These are phyloP conservation scores for Dactylonectria estremocensis DNA, from an alignment of 2,329 filamentous ascomycete species.

Conservation along the genomic window DNA sequence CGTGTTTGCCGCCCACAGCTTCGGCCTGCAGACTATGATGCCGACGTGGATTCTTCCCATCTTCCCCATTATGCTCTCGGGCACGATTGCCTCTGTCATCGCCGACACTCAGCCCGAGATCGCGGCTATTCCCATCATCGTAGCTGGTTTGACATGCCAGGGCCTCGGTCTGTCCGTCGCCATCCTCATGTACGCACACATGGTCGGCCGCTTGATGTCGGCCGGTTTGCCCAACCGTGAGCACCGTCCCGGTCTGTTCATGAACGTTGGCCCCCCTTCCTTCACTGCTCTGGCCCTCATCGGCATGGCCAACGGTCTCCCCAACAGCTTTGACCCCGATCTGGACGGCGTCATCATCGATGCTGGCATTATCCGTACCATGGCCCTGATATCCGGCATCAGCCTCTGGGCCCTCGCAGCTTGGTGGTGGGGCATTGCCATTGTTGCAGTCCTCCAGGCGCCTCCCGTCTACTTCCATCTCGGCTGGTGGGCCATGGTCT, in stretches of 20 bases:
- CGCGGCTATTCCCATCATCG: constrained; percentile 73
- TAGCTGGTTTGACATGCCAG: constrained; percentile 77
- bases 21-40: constrained; percentile 77
- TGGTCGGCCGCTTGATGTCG: constrained; percentile 78
- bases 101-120: constrained; percentile 71
- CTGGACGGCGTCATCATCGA: constrained; percentile 58
- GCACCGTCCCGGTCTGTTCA: constrained; percentile 79
- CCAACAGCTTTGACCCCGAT: constrained; percentile 60
- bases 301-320: constrained; percentile 69
- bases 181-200: constrained; percentile 80
- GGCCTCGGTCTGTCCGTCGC: constrained; percentile 78
- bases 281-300: constrained; percentile 80
- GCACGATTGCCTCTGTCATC: constrained; percentile 79
- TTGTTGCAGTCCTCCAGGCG: constrained; percentile 52
- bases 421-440: constrained; percentile 68
- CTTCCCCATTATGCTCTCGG: constrained; percentile 81
- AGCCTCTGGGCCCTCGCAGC: constrained; percentile 75
- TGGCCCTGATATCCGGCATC: constrained; percentile 65
- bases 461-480: constrained; percentile 68
- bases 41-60: constrained; percentile 83
- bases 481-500: constrained; percentile 76
- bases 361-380: constrained; percentile 58
- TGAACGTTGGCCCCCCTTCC: constrained; percentile 79
- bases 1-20: constrained; percentile 72
- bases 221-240: constrained; percentile 71